Conservation (phyloP, 225 moss, liverwort and hornwort species). For the Pleurozium schreberi region DNA sequence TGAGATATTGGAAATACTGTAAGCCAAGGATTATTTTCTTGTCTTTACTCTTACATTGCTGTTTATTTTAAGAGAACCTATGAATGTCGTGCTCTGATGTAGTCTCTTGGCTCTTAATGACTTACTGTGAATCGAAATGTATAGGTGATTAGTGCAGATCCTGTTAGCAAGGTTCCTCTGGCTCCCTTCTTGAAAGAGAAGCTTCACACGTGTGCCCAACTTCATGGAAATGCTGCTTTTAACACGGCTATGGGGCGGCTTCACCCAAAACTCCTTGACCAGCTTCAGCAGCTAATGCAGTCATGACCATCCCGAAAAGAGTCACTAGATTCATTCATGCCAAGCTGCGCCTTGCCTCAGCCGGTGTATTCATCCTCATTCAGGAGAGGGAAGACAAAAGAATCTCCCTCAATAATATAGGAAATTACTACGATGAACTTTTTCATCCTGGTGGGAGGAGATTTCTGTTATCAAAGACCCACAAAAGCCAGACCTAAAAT, state of each 20-base stretch:
- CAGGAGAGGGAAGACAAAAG: conserved; percentile 30
- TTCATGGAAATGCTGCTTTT: conserved; percentile 92
- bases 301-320: conserved; percentile 27
- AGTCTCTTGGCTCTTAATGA: not conserved
- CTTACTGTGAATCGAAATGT: not conserved
- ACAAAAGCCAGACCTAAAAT: conserved; percentile 5
- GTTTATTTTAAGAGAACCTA: not conserved
- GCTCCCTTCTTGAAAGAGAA: conserved; percentile 91
- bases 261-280: conserved; percentile 75
- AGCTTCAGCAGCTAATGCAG: conserved; percentile 90
- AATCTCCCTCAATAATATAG: conserved; percentile 39
- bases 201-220: conserved; percentile 83
- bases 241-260: conserved; percentile 87
- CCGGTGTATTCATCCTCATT: conserved; percentile 32
- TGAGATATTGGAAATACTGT: not conserved
- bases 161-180: conserved; percentile 76
- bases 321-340: conserved; percentile 11
- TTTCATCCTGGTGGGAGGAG: conserved; percentile 30
- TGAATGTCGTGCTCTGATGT: not conserved
- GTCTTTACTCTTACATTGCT: not conserved
- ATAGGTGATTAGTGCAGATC: conserved; percentile 85
- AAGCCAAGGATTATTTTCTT: not conserved
- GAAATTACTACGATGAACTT: conserved; percentile 32
- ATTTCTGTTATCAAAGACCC: conserved; percentile 14
- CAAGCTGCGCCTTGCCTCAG: conserved; percentile 19